Percentiles rank a stretch among this genome's conserved stretches.
Conservation (phyloP, 805 yeast genomes). For the Pichia pseudocactophila region DNA sequence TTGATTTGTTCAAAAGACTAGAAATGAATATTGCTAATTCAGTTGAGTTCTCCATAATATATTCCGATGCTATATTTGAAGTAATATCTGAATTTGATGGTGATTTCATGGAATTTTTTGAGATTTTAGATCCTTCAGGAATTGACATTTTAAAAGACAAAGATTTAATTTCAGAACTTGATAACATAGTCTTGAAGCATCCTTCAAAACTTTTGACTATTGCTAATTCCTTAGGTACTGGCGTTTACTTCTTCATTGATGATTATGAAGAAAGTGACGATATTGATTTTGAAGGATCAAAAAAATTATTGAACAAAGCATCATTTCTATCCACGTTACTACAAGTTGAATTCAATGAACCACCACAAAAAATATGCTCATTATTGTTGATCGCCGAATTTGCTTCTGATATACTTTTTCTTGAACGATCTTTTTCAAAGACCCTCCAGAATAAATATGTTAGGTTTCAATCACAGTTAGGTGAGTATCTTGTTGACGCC, state of each 20-base stretch:
- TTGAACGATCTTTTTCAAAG: not conserved
- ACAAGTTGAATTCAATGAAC: not conserved
- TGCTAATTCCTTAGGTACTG: slow-evolving; percentile 20
- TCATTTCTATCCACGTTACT: slow-evolving; percentile 5
- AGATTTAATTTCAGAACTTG: slow-evolving; percentile 3
- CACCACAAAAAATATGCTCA: slow-evolving; percentile 23
- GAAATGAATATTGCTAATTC: slow-evolving; percentile 6
- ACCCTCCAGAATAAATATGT: slow-evolving; percentile 7
- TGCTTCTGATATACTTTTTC: slow-evolving; percentile 12
- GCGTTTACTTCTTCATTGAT: slow-evolving; percentile 13
- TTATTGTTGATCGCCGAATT: slow-evolving; percentile 33
- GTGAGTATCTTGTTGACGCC: too few species aligned
- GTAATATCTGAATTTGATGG: not conserved
- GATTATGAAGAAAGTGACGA: not conserved
- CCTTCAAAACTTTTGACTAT: slow-evolving; percentile 14
- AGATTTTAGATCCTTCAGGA: slow-evolving; percentile 7
- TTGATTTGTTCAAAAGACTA: slow-evolving; percentile 15
- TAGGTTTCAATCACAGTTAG: slow-evolving; percentile 8
- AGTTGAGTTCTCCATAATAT: too few species aligned
- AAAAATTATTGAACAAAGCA: slow-evolving; percentile 3
- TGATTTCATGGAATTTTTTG: slow-evolving; percentile 12
- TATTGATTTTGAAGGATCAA: not conserved
- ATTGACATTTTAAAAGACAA: slow-evolving; percentile 3
- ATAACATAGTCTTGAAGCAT: not conserved
- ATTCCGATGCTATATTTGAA: too few species aligned